phyloP scores from a whole-genome alignment of 352 stramenopile species.

The Phytopythium montanum region DNA sequence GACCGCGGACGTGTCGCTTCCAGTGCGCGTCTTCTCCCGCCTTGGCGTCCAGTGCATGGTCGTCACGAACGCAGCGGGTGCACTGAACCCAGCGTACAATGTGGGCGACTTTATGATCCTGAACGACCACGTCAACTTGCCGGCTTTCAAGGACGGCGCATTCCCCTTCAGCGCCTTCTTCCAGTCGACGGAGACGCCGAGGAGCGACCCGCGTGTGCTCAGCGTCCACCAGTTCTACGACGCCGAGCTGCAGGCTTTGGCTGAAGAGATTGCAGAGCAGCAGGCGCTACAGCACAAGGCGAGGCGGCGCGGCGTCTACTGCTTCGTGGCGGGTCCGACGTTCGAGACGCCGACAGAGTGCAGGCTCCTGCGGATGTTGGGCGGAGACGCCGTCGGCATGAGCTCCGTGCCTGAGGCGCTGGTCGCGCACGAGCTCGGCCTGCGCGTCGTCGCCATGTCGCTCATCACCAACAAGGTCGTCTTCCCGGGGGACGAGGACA shows the following conservation, averaged over 20 bases:
- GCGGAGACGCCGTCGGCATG: constrained; percentile 95
- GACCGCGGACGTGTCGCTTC: constrained; percentile 91
- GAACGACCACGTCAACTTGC: constrained; percentile 95
- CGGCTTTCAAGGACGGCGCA: constrained; percentile 89
- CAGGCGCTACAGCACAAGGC: constrained; percentile 83
- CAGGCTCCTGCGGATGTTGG: constrained; percentile 87
- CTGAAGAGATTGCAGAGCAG: constrained; percentile 70
- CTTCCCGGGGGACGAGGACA: constrained; percentile 73
- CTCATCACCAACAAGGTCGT: constrained; percentile 96
- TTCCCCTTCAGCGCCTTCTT: constrained; percentile 93
- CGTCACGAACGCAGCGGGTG: constrained; percentile 97
- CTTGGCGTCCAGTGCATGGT: constrained; percentile 94
- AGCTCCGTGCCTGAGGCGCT: constrained; percentile 96
- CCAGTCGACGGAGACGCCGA: constrained; percentile 91
- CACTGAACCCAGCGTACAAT: constrained; percentile 92
- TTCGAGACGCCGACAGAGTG: constrained; percentile 96
- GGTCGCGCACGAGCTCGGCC: constrained; percentile 90
- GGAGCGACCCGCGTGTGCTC: neutral
- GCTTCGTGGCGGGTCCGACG: constrained; percentile 95
- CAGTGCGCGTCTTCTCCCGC: constrained; percentile 94
- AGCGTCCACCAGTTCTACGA: constrained; percentile 75
- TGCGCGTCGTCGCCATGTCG: constrained; percentile 94
- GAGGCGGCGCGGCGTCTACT: constrained; percentile 89
- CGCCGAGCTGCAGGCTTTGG: constrained; percentile 83
- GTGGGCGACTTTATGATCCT: constrained; percentile 97